Evolutionary conservation across 495 filamentous ascomycete species (phyloP).

Genomic region (Friedmanniomyces simplex): DNA sequence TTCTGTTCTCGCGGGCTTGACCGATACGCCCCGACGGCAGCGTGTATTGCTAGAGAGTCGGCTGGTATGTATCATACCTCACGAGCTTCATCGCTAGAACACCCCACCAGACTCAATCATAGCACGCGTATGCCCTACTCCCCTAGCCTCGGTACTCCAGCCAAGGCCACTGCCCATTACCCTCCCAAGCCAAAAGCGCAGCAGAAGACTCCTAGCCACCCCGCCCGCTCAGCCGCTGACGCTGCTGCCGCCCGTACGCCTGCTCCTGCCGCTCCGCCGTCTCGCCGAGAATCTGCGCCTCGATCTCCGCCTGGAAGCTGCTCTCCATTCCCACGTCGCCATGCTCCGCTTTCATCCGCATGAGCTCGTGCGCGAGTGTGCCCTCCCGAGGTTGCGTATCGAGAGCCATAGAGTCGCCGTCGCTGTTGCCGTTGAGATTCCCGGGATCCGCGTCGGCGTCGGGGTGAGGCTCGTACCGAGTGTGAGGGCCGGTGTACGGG

Average conservation of each 20-base stretch:
- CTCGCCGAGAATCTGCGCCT: slow-evolving; percentile 9
- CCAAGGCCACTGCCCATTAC: no score
- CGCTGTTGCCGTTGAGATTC: not conserved
- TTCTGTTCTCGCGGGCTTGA: no score
- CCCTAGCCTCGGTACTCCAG: no score
- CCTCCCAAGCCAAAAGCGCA: not conserved
- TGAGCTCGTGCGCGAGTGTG: not conserved
- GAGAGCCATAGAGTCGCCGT: slow-evolving; percentile 1
- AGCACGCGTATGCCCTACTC: no score
- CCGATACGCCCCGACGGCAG: not conserved
- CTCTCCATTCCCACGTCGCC: not conserved
- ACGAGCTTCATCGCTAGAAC: not conserved
- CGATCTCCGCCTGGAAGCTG: slow-evolving; percentile 6
- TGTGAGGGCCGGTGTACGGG: not conserved
- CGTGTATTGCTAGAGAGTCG: not conserved
- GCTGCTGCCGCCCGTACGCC: not conserved
- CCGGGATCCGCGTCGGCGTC: not conserved
- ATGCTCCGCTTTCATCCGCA: not conserved
- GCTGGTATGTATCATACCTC: not conserved
- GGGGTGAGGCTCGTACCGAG: not conserved
- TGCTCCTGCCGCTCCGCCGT: not conserved
- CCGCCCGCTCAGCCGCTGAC: not conserved
- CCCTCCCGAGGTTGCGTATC: not conserved
- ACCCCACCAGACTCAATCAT: no score
- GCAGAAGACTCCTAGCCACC: not conserved